phyloP scores from a whole-genome alignment of 2,329 filamentous ascomycete genomes.

The Fonsecaea nubica region DNA sequence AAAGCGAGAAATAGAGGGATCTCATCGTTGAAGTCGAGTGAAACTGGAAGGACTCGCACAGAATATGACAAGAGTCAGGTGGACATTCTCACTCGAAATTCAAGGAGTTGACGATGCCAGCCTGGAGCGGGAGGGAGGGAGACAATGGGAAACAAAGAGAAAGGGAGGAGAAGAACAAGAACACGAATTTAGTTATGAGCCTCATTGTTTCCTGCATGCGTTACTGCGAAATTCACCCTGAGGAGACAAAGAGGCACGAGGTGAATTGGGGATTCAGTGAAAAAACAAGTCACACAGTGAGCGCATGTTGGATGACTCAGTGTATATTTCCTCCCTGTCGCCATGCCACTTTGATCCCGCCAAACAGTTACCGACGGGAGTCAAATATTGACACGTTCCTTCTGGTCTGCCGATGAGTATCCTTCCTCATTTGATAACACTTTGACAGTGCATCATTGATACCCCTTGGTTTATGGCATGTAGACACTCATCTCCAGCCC shows the following conservation, averaged over 20 bases:
- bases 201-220: background rate
- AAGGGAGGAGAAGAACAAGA: background rate
- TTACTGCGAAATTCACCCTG: background rate
- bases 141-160: background rate
- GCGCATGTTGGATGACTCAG: background rate
- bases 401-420: too few species aligned
- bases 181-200: background rate
- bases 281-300: background rate
- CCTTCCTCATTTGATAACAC: background rate
- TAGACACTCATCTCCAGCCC: slow-evolving; percentile 58
- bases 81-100: background rate
- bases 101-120: background rate
- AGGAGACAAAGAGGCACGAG: background rate
- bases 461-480: slow-evolving; percentile 22
- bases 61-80: background rate
- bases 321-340: too few species aligned
- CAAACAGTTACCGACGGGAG: too few species aligned
- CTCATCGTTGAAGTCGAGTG: background rate
- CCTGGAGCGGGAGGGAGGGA: background rate
- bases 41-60: background rate
- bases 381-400: too few species aligned
- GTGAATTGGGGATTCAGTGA: background rate
- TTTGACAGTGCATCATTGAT: background rate
- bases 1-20: background rate
- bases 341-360: too few species aligned